These are phyloP conservation scores for Xylaria nigripes DNA, from an alignment of 495 filamentous ascomycete species.

Conservation along the genomic window DNA sequence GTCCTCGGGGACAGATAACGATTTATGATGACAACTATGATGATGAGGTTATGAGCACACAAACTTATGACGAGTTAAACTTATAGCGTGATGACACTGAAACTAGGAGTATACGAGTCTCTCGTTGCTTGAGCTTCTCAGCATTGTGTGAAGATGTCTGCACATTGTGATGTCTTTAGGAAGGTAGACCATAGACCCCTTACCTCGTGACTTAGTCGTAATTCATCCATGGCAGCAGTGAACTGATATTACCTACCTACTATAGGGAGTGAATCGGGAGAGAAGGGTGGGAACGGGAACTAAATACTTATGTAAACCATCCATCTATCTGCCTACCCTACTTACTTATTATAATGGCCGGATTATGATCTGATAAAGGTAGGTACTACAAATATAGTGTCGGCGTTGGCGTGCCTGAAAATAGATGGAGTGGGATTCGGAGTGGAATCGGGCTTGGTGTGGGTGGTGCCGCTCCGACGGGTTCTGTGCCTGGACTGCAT, in stretches of 20 bases:
- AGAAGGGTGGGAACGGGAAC: no score
- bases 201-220: no score
- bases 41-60: conserved; percentile 12
- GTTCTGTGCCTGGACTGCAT: conserved; percentile 8
- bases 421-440: neutral
- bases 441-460: neutral
- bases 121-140: neutral
- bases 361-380: neutral
- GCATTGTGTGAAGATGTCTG: neutral
- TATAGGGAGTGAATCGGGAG: no score
- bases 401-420: neutral
- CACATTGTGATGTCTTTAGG: neutral
- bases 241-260: no score
- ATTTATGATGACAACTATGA: conserved; percentile 9
- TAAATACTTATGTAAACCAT: no score
- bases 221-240: no score
- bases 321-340: no score
- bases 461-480: conserved; percentile 11
- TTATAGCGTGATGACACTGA: conserved; percentile 1
- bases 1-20: conserved; percentile 11
- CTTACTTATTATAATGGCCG: no score
- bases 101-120: conserved; percentile 5
- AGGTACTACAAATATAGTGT: neutral
- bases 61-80: conserved; percentile 9
- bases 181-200: neutral